These are phyloP conservation scores for Leishmania tarentolae DNA, from an alignment of 208 protist species.

Conservation along the genomic window DNA sequence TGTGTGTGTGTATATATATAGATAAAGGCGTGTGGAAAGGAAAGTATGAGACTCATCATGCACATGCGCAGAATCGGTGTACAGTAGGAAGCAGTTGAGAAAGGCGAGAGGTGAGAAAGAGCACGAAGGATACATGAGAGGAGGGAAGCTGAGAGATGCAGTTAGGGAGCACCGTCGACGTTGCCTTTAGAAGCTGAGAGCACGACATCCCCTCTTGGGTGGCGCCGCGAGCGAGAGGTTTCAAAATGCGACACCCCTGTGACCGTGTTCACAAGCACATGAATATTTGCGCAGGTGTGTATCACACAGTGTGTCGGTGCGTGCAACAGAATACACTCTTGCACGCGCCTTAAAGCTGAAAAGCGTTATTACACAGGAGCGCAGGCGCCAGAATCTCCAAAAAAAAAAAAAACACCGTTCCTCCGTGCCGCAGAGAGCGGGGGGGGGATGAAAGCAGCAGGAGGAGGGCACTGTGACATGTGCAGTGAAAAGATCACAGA, in stretches of 20 bases:
- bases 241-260: background rate
- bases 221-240: background rate
- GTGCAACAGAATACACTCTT: background rate
- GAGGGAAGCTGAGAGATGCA: background rate
- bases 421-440: background rate
- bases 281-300: slow-evolving; percentile 2
- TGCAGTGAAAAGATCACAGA: background rate
- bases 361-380: background rate
- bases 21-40: background rate
- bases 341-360: background rate
- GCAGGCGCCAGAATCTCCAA: background rate
- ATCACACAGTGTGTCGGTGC: slow-evolving; percentile 9
- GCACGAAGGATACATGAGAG: background rate
- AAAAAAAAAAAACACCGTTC: background rate
- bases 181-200: background rate
- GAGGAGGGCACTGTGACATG: background rate
- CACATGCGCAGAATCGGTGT: slow-evolving; percentile 2
- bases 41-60: background rate
- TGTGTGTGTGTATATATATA: background rate
- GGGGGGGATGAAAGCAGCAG: background rate
- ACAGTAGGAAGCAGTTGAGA: background rate
- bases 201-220: background rate
- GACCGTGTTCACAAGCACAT: background rate
- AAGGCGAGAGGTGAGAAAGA: background rate
- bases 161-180: background rate